phyloP scores from a whole-genome alignment of 208 protist species.

The Acanthamoeba healyi region DNA sequence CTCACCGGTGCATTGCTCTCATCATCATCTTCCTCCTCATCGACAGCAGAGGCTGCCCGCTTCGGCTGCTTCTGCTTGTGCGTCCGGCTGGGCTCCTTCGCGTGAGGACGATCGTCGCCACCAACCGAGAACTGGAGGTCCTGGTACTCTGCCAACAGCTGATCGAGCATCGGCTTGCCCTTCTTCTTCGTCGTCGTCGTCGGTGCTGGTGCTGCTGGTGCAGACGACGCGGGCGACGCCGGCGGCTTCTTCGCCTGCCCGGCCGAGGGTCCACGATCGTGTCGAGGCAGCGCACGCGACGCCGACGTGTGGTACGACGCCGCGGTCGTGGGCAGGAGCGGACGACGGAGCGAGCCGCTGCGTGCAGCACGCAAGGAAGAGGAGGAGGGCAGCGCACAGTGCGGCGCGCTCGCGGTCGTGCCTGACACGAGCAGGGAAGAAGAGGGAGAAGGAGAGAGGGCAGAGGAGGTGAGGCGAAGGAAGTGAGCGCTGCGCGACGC shows the following conservation, averaged over 20 bases:
- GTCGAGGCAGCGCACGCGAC: not conserved
- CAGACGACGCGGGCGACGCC: not conserved
- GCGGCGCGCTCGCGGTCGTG: no score
- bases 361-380: no score
- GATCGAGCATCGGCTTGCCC: conserved; percentile 26
- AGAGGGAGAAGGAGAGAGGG: not conserved
- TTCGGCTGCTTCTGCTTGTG: not conserved
- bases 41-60: not conserved
- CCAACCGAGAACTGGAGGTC: not conserved
- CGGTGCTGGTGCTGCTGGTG: not conserved
- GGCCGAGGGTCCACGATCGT: no score
- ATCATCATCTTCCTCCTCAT: no score
- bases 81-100: not conserved
- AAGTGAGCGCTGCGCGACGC: not conserved
- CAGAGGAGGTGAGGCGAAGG: not conserved
- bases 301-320: not conserved
- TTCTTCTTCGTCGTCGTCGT: not conserved
- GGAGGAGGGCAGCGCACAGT: no score
- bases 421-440: not conserved
- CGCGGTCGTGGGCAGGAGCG: not conserved
- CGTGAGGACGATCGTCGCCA: not conserved
- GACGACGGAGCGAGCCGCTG: not conserved
- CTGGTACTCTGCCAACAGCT: conserved; percentile 48
- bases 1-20: no score
- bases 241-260: not conserved